Evolutionary conservation across 306 rosid species (phyloP).

Genomic region (Aeschynomene evenia): DNA sequence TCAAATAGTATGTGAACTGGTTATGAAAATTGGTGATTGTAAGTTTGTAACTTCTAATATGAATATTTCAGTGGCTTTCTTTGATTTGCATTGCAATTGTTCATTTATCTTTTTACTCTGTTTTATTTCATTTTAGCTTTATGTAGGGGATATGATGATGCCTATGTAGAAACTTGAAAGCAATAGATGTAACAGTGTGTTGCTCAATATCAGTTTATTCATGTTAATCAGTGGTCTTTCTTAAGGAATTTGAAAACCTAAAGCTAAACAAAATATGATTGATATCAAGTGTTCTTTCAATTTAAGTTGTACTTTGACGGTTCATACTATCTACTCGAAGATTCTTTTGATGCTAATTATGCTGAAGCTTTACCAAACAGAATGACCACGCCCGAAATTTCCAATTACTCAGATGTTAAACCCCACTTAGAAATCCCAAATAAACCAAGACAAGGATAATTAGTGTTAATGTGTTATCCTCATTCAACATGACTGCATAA

Average conservation of each 20-base stretch:
- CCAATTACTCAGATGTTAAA: no score
- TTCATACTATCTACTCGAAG: not conserved
- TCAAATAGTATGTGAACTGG: conserved; percentile 2
- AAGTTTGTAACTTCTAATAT: not conserved
- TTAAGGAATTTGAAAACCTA: not conserved
- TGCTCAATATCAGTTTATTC: not conserved
- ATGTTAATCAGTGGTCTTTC: not conserved
- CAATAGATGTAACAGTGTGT: not conserved
- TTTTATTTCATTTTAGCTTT: not conserved
- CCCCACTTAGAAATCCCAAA: not conserved
- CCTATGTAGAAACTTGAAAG: not conserved
- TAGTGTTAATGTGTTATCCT: no score
- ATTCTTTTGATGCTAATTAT: not conserved
- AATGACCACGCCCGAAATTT: no score
- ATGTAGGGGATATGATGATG: not conserved
- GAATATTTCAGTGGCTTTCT: not conserved
- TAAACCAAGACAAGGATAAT: not conserved
- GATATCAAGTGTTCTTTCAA: not conserved
- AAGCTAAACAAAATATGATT: not conserved
- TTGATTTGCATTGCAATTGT: not conserved
- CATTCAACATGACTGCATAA: not conserved
- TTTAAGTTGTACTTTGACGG: not conserved
- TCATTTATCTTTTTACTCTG: not conserved
- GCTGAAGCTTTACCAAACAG: not conserved
- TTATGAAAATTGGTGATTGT: conserved; percentile 1